Percentiles rank a stretch among this genome's conserved stretches.
Conservation (phyloP, 345 rosid genomes). For the Balakata baccata region DNA sequence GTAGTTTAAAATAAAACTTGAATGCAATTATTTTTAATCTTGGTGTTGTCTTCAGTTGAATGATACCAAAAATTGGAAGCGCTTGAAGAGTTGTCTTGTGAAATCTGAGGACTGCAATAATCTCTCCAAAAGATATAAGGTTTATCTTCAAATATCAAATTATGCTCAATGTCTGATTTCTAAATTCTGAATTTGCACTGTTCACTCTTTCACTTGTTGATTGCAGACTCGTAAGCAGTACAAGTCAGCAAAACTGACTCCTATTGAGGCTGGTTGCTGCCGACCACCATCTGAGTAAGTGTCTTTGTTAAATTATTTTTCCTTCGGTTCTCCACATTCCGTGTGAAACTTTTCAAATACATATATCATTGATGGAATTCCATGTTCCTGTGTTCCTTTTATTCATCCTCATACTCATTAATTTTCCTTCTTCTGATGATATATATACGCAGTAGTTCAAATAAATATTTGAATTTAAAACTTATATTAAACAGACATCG, state of each 20-base stretch:
- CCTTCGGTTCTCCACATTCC: background rate
- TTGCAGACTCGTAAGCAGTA: conserved; percentile 63
- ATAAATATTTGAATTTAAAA: background rate
- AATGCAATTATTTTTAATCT: background rate
- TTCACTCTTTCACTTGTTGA: conserved; percentile 17
- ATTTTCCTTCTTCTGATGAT: background rate
- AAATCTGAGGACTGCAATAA: conserved; percentile 70
- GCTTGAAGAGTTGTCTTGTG: conserved; percentile 84
- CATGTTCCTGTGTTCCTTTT: background rate
- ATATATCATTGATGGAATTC: background rate
- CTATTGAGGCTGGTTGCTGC: conserved; percentile 95
- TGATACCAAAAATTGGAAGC: conserved; percentile 63
- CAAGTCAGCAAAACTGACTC: conserved; percentile 65
- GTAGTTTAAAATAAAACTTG: background rate
- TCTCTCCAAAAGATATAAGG: conserved; percentile 71
- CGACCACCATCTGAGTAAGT: conserved; percentile 85
- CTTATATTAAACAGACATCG: background rate
- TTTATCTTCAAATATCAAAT: conserved; percentile 15
- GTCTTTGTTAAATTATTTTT: background rate
- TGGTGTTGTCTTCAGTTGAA: conserved; percentile 53
- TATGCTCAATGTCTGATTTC: conserved; percentile 14
- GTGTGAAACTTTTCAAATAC: background rate
- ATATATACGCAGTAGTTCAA: background rate
- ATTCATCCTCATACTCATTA: background rate
- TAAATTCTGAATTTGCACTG: background rate